Conservation (phyloP, 345 rosid species). For the Populus alba region DNA sequence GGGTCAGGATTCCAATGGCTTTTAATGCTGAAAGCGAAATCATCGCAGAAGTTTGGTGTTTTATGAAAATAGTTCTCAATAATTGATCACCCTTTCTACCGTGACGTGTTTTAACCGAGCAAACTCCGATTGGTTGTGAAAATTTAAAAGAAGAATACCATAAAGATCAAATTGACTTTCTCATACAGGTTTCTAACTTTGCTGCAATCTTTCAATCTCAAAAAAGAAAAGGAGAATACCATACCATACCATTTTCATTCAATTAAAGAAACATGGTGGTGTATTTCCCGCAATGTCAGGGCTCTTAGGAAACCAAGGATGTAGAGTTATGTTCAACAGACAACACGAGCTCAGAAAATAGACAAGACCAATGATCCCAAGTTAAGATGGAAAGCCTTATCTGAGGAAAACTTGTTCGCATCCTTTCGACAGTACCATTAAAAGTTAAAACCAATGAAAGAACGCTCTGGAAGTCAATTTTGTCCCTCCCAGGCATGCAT, state of each 20-base stretch:
- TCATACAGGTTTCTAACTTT: not conserved
- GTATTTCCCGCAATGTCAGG: not conserved
- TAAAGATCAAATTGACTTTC: not conserved
- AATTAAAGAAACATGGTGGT: too few species aligned
- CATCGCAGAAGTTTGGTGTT: not conserved
- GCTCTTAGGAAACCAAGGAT: not conserved
- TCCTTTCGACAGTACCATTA: not conserved
- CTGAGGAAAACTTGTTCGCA: not conserved
- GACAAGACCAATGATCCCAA: conserved; percentile 1
- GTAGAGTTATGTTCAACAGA: not conserved
- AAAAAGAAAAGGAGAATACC: not conserved
- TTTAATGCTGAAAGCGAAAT: not conserved
- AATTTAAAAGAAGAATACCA: not conserved
- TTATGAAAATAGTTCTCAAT: not conserved
- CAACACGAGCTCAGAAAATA: not conserved
- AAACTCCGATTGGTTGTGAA: not conserved
- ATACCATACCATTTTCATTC: too few species aligned
- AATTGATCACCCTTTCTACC: not conserved
- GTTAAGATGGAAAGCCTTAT: not conserved
- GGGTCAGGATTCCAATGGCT: not conserved
- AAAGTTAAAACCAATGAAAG: conserved; percentile 6
- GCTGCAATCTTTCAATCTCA: not conserved
- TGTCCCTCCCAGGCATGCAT: conserved; percentile 1
- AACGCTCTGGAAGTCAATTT: not conserved
- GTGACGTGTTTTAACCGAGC: not conserved